Percentiles rank a stretch among this genome's conserved stretches.
Evolutionary conservation across 108 stramenopile species (phyloP).

Genomic region (Aureococcus anophagefferens): DNA sequence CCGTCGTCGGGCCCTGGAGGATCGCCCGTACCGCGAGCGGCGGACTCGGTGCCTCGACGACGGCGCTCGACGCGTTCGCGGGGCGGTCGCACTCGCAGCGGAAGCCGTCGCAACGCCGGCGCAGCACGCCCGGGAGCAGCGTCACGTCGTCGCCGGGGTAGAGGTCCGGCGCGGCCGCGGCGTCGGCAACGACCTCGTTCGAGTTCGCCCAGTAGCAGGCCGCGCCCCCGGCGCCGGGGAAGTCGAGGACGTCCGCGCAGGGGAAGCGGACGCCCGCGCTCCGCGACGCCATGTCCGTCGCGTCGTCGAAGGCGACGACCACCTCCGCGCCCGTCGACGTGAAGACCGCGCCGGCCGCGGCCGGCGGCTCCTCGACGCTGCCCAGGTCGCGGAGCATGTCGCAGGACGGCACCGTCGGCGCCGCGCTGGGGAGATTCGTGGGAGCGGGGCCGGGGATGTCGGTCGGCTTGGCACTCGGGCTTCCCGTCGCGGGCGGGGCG

Average conservation of each 20-base stretch:
- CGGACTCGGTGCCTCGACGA: neutral
- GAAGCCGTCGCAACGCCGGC: neutral
- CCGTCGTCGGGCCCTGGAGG: neutral
- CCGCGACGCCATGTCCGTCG: neutral
- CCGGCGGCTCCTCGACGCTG: too few relatives aligned
- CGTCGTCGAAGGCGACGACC: neutral
- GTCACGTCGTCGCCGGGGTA: neutral
- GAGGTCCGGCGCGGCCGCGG: neutral
- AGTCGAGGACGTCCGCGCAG: neutral
- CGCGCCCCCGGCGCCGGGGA: neutral
- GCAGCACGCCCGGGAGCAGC: neutral
- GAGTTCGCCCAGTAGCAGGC: neutral
- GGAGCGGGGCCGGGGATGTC: too few relatives aligned
- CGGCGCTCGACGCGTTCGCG: neutral
- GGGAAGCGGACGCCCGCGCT: neutral
- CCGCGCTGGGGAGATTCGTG: too few relatives aligned
- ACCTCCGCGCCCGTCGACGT: neutral
- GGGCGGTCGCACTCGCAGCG: neutral
- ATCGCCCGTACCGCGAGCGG: neutral
- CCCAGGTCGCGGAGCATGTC: too few relatives aligned
- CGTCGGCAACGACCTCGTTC: neutral
- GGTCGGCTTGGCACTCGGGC: too few relatives aligned
- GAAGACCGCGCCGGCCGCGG: too few relatives aligned
- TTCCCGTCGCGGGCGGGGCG: too few relatives aligned
- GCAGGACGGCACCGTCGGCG: too few relatives aligned